Conservation (phyloP, 495 filamentous ascomycete genomes). For the Tuber melanosporum region DNA sequence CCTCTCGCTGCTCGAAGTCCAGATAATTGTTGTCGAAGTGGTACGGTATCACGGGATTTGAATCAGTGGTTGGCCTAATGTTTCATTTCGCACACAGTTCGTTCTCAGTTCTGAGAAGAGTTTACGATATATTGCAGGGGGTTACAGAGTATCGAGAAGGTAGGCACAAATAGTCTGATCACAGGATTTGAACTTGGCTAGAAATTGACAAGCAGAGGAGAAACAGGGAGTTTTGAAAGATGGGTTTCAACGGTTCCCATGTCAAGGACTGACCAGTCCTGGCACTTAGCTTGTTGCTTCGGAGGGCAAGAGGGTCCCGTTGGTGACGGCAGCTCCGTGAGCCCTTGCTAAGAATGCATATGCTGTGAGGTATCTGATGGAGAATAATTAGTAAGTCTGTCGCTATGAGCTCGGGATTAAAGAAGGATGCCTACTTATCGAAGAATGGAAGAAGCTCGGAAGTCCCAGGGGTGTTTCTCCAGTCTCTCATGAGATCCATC, state of each 20-base stretch:
- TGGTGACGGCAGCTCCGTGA: constrained; percentile 46
- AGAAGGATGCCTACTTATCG: constrained; percentile 49
- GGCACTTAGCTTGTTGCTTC: constrained; percentile 38
- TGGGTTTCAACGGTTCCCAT: background rate
- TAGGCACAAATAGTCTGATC: background rate
- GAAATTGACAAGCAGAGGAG: background rate
- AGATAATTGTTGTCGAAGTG: background rate
- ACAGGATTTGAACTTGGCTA: background rate
- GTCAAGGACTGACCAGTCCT: background rate
- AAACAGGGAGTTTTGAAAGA: background rate
- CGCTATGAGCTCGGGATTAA: background rate
- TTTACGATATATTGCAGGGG: background rate
- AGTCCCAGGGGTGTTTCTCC: constrained; percentile 63
- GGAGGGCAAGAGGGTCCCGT: constrained; percentile 48
- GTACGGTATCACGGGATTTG: background rate
- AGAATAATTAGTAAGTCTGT: constrained; percentile 9
- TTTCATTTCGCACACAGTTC: background rate
- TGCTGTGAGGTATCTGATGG: constrained; percentile 44
- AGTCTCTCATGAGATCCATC: constrained; percentile 71
- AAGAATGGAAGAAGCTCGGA: constrained; percentile 58
- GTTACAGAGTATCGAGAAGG: background rate
- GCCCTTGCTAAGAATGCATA: constrained; percentile 48
- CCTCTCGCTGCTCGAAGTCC: background rate
- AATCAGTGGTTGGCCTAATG: background rate
- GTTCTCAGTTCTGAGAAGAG: background rate